phyloP scores from a whole-genome alignment of 192 early-diverging fungal genomes.

The Podila clonocystis region DNA sequence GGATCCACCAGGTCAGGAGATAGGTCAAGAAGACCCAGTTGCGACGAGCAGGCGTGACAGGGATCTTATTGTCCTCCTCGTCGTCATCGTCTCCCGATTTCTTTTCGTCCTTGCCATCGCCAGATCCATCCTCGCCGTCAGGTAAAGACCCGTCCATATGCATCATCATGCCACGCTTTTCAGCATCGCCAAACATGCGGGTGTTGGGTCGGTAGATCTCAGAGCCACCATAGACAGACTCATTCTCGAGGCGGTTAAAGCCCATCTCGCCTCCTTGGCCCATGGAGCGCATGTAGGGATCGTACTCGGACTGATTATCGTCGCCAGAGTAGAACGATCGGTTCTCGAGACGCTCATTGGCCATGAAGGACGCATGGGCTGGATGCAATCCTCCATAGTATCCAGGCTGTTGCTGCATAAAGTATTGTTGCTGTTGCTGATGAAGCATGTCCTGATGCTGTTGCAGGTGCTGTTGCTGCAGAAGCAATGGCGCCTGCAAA shows the following conservation, averaged over 20 bases:
- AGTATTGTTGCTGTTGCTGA: constrained; percentile 37
- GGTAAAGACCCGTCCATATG: constrained; percentile 39
- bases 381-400: constrained; percentile 36
- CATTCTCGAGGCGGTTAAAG: constrained; percentile 39
- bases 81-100: constrained; percentile 46
- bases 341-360: constrained; percentile 48
- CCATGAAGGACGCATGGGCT: constrained; percentile 34
- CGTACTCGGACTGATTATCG: constrained; percentile 73
- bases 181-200: constrained; percentile 55
- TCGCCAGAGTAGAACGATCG: constrained; percentile 55
- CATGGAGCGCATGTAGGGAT: constrained; percentile 60
- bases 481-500: constrained; percentile 34
- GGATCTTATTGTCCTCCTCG: constrained; percentile 62
- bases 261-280: constrained; percentile 30
- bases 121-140: constrained; percentile 32
- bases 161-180: constrained; percentile 58
- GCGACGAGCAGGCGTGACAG: constrained; percentile 64
- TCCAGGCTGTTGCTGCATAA: constrained; percentile 51
- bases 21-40: constrained; percentile 90
- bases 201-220: constrained; percentile 51
- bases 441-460: constrained; percentile 47
- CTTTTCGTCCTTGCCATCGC: constrained; percentile 49
- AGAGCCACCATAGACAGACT: constrained; percentile 54
- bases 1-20: constrained; percentile 86
- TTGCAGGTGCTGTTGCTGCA: constrained; percentile 47